Evolutionary conservation across 2,329 filamentous ascomycete species (phyloP).

Genomic region (Stagonosporopsis cucurbitacearum): DNA sequence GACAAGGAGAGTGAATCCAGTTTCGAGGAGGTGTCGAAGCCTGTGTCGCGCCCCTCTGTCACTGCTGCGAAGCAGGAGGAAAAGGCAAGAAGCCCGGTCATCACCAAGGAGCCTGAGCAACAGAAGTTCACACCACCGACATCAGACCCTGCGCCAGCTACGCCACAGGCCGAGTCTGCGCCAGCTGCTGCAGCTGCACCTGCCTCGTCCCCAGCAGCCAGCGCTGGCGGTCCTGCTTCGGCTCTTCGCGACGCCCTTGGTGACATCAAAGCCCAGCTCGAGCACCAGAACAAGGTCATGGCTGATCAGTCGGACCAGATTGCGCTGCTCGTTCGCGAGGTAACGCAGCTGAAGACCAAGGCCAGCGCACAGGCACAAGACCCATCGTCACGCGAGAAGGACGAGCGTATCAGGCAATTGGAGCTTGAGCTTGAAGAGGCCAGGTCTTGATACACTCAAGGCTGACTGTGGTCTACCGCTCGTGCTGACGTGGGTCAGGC

Average conservation of each 20-base stretch:
- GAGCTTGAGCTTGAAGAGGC: slow-evolving; percentile 52
- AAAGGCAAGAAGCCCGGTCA: slow-evolving; percentile 45
- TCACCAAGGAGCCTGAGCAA: slow-evolving; percentile 53
- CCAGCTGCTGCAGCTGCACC: slow-evolving; percentile 49
- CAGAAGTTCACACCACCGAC: slow-evolving; percentile 51
- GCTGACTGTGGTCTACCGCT: background rate
- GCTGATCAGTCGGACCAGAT: slow-evolving; percentile 80
- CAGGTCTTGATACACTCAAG: slow-evolving; percentile 38
- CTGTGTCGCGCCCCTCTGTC: slow-evolving; percentile 65
- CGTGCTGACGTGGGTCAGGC: background rate
- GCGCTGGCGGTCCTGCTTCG: slow-evolving; percentile 55
- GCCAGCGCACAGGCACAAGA: slow-evolving; percentile 55
- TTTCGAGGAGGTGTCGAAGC: slow-evolving; percentile 86
- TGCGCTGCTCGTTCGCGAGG: slow-evolving; percentile 68
- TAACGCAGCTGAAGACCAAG: slow-evolving; percentile 73
- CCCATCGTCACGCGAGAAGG: slow-evolving; percentile 46
- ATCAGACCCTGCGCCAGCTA: slow-evolving; percentile 44
- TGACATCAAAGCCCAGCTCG: slow-evolving; percentile 79
- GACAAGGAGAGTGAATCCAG: slow-evolving; percentile 73
- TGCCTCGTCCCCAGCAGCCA: slow-evolving; percentile 43
- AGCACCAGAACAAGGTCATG: slow-evolving; percentile 79
- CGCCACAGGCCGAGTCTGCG: slow-evolving; percentile 47
- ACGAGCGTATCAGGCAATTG: slow-evolving; percentile 50
- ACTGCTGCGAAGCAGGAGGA: slow-evolving; percentile 49
- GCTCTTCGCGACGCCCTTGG: slow-evolving; percentile 70